A percentile compares a stretch with the other conserved stretches of the same genome.
Conservation (phyloP, 139 green algal species). For the Volvox reticuliferus region DNA sequence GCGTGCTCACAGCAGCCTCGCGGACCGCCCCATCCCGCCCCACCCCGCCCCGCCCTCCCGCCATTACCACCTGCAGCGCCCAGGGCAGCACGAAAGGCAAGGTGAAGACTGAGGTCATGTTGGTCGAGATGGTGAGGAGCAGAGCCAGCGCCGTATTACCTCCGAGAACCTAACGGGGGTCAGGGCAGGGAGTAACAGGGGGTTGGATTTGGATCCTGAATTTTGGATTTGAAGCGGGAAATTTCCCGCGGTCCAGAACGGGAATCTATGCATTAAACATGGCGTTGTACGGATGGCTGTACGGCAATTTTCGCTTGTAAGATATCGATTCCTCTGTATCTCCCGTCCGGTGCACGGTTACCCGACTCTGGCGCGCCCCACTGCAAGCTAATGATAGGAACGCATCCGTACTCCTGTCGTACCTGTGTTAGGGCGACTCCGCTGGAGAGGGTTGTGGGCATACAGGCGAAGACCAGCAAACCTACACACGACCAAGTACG, state of each 20-base stretch:
- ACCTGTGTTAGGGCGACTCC: slow-evolving; percentile 74
- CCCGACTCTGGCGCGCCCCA: too few relatives aligned
- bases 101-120: slow-evolving; percentile 82
- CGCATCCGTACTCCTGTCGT: not conserved
- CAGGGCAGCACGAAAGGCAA: slow-evolving; percentile 70
- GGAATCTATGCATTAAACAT: too few relatives aligned
- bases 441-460: slow-evolving; percentile 87
- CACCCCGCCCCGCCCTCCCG: not conserved
- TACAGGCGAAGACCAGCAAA: slow-evolving; percentile 80
- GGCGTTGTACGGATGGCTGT: too few relatives aligned
- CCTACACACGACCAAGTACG: not conserved
- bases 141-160: slow-evolving; percentile 85
- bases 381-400: not conserved
- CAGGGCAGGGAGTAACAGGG: not conserved
- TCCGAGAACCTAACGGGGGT: slow-evolving; percentile 52
- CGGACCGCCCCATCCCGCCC: not conserved
- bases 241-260: too few relatives aligned
- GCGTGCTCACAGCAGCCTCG: not conserved
- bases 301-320: too few relatives aligned
- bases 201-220: not conserved
- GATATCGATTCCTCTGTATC: too few relatives aligned
- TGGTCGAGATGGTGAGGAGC: slow-evolving; percentile 80
- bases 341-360: too few relatives aligned
- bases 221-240: not conserved
- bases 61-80: slow-evolving; percentile 49